phyloP scores from a whole-genome alignment of 805 yeast species.

The Schwanniomyces pseudopolymorphus region DNA sequence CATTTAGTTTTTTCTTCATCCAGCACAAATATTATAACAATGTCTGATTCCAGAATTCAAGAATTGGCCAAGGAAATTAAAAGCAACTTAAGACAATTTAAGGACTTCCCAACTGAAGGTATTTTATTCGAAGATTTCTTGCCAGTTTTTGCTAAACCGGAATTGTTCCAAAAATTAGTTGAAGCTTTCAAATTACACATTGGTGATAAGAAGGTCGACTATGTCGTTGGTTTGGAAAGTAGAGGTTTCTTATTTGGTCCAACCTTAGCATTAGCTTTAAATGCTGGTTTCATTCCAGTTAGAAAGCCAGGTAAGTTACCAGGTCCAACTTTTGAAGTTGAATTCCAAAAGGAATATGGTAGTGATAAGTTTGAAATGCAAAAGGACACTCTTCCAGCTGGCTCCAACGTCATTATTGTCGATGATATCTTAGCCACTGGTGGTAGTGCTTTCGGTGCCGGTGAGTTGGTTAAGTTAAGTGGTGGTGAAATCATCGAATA shows the following conservation, averaged over 20 bases:
- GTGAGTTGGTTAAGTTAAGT: constrained; percentile 66
- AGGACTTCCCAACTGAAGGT: constrained; percentile 93
- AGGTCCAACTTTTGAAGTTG: constrained; percentile 72
- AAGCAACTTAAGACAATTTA: constrained; percentile 61
- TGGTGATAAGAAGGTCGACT: constrained; percentile 70
- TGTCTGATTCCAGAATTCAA: constrained; percentile 18
- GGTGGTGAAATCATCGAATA: constrained; percentile 78
- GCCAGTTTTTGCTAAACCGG: constrained; percentile 87
- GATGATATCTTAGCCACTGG: constrained; percentile 99
- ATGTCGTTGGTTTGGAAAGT: constrained; percentile 90
- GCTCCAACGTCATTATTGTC: constrained; percentile 80
- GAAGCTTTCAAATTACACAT: constrained; percentile 79
- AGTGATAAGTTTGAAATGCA: constrained; percentile 87
- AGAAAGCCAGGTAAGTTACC: constrained; percentile 96
- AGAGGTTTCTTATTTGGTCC: constrained; percentile 98
- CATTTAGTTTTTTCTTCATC: neutral
- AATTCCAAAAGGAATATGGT: constrained; percentile 90
- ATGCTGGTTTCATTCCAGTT: constrained; percentile 91
- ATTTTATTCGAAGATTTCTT: constrained; percentile 92
- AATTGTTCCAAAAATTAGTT: constrained; percentile 74
- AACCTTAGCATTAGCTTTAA: constrained; percentile 82
- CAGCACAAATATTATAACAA: neutral
- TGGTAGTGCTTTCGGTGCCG: constrained; percentile 94
- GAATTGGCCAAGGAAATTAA: constrained; percentile 38
- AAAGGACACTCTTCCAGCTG: constrained; percentile 72